phyloP scores from a whole-genome alignment of 768 basidiomycete genomes.

The Xerocomellus intermedius region DNA sequence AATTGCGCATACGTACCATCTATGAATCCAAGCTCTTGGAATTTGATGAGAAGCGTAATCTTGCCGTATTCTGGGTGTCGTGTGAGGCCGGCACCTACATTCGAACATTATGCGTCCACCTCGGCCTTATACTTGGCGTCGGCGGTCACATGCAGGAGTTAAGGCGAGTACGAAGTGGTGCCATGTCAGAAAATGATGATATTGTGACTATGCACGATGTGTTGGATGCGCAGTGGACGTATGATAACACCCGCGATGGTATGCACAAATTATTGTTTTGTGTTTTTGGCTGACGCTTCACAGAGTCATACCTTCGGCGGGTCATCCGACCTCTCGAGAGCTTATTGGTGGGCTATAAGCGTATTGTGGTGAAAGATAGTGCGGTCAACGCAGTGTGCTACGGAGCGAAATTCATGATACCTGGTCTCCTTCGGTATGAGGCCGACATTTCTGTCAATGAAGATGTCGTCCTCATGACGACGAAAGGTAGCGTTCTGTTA shows the following conservation, averaged over 20 bases:
- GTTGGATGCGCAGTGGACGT: conserved; percentile 96
- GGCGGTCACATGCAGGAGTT: conserved; percentile 99
- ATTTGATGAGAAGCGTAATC: conserved; percentile 95
- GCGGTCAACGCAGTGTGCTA: conserved; percentile 99
- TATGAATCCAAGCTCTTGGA: conserved; percentile 95
- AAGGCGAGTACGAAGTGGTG: conserved; percentile 89
- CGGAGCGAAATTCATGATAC: conserved; percentile 99
- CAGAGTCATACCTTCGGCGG: conserved; percentile 95
- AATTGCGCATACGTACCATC: conserved; percentile 95
- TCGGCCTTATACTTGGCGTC: conserved; percentile 91
- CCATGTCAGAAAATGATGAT: conserved; percentile 96
- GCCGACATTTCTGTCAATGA: conserved; percentile 92
- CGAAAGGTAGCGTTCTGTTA: conserved; percentile 65
- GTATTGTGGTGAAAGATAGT: conserved; percentile 98
- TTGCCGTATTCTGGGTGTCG: conserved; percentile 97
- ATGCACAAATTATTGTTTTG: conserved; percentile 18
- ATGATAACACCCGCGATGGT: conserved; percentile 98
- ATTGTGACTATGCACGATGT: conserved; percentile 99
- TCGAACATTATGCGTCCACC: conserved; percentile 95
- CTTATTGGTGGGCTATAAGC: conserved; percentile 93
- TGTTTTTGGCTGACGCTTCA: conserved; percentile 12
- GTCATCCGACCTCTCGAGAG: conserved; percentile 94
- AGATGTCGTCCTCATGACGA: conserved; percentile 98
- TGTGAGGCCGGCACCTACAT: conserved; percentile 98
- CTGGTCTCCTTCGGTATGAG: conserved; percentile 95